Percentiles rank a stretch among this genome's conserved stretches.
Conservation (phyloP, 176 grass and related monocot genomes). For the Aegilops sharonensis region DNA sequence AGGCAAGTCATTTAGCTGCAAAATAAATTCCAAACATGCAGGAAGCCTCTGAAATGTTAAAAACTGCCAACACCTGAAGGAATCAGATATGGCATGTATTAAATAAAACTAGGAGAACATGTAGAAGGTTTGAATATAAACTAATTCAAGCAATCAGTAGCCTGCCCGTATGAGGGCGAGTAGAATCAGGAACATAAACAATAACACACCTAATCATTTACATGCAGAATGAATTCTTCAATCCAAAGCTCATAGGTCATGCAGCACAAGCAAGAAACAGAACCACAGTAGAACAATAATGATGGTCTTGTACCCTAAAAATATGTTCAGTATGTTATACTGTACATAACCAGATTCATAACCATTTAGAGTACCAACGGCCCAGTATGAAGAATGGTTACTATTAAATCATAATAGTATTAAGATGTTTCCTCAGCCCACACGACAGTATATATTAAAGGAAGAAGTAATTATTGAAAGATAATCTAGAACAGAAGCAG, state of each 20-base stretch:
- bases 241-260: slow-evolving; percentile 12
- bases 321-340: slow-evolving; percentile 4
- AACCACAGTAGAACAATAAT: slow-evolving; percentile 20
- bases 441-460: neutral
- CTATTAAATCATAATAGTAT: neutral
- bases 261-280: slow-evolving; percentile 8
- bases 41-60: slow-evolving; percentile 17
- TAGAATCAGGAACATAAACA: slow-evolving; percentile 27
- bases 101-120: neutral
- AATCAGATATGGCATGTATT: neutral
- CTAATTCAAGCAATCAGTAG: neutral
- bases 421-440: slow-evolving; percentile 18
- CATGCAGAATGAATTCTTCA: neutral
- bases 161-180: neutral
- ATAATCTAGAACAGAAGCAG: neutral
- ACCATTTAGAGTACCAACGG: slow-evolving; percentile 7
- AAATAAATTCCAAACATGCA: slow-evolving; percentile 22
- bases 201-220: neutral
- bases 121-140: neutral
- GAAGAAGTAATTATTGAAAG: neutral
- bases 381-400: neutral
- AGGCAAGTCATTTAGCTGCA: slow-evolving; percentile 16
- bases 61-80: neutral
- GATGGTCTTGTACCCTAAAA: neutral
- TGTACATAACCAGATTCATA: neutral